Percentiles rank a stretch among this genome's conserved stretches.
These are phyloP conservation scores for Diatrype stigma DNA, from an alignment of 2,329 filamentous ascomycete genomes.

Conservation along the genomic window DNA sequence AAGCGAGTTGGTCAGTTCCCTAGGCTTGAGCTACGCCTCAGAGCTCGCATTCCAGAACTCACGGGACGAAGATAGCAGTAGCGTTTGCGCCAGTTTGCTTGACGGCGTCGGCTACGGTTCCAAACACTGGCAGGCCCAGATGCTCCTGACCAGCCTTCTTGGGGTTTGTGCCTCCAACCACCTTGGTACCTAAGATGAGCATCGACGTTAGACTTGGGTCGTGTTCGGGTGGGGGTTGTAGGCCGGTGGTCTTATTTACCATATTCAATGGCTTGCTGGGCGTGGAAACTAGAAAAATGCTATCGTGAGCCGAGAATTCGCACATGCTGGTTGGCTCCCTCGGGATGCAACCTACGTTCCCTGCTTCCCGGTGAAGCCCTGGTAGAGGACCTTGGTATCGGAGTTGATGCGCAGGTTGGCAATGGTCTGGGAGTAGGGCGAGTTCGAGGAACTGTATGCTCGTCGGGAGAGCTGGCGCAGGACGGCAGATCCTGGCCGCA, in stretches of 20 bases:
- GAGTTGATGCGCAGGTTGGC: slow-evolving; percentile 88
- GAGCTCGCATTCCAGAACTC: slow-evolving; percentile 56
- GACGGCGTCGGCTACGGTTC: slow-evolving; percentile 79
- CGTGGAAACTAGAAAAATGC: slow-evolving; percentile 75
- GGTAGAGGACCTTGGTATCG: slow-evolving; percentile 92
- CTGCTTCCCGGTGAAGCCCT: slow-evolving; percentile 97
- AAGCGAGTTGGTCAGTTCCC: slow-evolving; percentile 11
- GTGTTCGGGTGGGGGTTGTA: slow-evolving; percentile 1
- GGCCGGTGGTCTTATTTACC: slow-evolving; percentile 51
- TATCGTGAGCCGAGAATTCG: slow-evolving; percentile 22
- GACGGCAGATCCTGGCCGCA: slow-evolving; percentile 63
- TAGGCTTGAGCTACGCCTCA: neutral
- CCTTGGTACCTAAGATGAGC: slow-evolving; percentile 71
- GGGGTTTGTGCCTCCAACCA: slow-evolving; percentile 97
- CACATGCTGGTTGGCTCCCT: neutral
- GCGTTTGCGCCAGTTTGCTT: slow-evolving; percentile 88
- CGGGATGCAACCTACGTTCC: slow-evolving; percentile 65
- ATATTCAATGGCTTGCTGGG: slow-evolving; percentile 96
- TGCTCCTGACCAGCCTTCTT: slow-evolving; percentile 95
- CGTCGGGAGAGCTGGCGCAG: slow-evolving; percentile 63
- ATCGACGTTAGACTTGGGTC: slow-evolving; percentile 25
- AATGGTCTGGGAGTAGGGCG: slow-evolving; percentile 68
- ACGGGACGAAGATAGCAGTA: slow-evolving; percentile 95
- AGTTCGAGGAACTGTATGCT: slow-evolving; percentile 67
- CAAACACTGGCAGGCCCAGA: slow-evolving; percentile 89